These are phyloP conservation scores for Marasmius oreades DNA, from an alignment of 1,284 basidiomycete genomes.

Conservation along the genomic window DNA sequence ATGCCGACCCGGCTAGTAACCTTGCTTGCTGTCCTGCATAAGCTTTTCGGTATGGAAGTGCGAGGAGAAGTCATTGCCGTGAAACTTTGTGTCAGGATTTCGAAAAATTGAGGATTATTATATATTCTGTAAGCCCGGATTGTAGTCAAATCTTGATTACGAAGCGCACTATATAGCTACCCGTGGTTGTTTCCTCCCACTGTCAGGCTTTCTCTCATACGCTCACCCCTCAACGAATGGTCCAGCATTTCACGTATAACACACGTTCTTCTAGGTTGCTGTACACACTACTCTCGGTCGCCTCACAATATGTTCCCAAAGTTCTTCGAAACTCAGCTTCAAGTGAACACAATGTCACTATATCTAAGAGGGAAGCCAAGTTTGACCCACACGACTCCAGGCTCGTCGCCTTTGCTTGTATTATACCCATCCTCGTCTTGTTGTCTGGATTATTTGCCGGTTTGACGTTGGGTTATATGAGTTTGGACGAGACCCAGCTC, in stretches of 20 bases:
- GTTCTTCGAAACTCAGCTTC: slow-evolving; percentile 23
- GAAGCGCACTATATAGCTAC: background rate
- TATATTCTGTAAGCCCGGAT: too few species aligned
- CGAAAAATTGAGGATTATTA: too few species aligned
- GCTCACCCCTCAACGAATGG: slow-evolving; percentile 18
- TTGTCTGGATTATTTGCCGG: slow-evolving; percentile 59
- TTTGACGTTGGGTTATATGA: slow-evolving; percentile 73
- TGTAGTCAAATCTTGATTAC: background rate
- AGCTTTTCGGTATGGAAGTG: too few species aligned
- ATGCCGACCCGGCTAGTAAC: too few species aligned
- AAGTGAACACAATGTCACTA: slow-evolving; percentile 2
- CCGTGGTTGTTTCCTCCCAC: background rate
- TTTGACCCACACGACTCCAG: slow-evolving; percentile 29
- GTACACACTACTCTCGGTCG: slow-evolving; percentile 39
- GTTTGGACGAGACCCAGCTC: slow-evolving; percentile 88
- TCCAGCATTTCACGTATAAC: slow-evolving; percentile 17
- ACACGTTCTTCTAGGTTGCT: slow-evolving; percentile 39
- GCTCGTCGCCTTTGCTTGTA: slow-evolving; percentile 44
- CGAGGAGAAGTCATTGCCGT: too few species aligned
- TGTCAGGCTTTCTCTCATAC: slow-evolving; percentile 4
- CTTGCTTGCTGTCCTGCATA: too few species aligned
- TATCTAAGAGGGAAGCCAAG: slow-evolving; percentile 27
- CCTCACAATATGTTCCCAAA: slow-evolving; percentile 42
- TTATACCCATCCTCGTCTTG: slow-evolving; percentile 61
- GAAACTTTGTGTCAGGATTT: too few species aligned